Percentiles rank a stretch among this genome's conserved stretches.
phyloP scores from a whole-genome alignment of 345 rosid genomes.

The Boechera retrofracta region DNA sequence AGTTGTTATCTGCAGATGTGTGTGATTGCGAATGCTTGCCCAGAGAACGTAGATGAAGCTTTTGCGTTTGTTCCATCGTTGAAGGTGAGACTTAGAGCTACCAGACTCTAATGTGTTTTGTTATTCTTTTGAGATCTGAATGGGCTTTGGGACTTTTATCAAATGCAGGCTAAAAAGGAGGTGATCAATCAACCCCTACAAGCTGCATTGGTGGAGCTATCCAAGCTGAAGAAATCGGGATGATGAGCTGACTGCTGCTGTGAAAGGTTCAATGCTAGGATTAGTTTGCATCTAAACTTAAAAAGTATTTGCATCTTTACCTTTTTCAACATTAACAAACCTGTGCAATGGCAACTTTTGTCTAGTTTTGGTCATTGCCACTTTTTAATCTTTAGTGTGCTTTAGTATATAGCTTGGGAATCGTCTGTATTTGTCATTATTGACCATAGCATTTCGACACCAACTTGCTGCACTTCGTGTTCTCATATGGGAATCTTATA shows the following conservation, averaged over 20 bases:
- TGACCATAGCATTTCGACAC: background rate
- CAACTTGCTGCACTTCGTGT: background rate
- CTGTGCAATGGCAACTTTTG: constrained; percentile 1
- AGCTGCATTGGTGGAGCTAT: background rate
- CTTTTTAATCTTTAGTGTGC: background rate
- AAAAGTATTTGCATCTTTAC: background rate
- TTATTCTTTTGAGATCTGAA: constrained; percentile 1
- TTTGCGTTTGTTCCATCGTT: constrained; percentile 79
- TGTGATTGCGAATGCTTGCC: constrained; percentile 71
- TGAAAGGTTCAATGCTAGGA: constrained; percentile 9
- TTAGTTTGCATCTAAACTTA: background rate
- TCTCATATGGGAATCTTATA: background rate
- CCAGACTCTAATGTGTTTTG: background rate
- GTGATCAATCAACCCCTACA: background rate
- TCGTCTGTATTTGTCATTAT: background rate
- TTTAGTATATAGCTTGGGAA: background rate
- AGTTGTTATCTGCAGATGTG: constrained; percentile 62
- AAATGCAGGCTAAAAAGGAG: background rate
- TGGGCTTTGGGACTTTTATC: background rate
- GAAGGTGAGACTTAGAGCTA: constrained; percentile 56
- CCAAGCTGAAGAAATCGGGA: constrained; percentile 10
- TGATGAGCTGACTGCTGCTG: background rate
- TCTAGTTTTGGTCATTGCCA: constrained; percentile 11
- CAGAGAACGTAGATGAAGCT: constrained; percentile 78
- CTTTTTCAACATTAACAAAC: background rate